A percentile compares a stretch with the other conserved stretches of the same genome.
These are phyloP conservation scores for Phyllosticta citriasiana DNA, from an alignment of 2,329 filamentous ascomycete genomes.

Conservation along the genomic window DNA sequence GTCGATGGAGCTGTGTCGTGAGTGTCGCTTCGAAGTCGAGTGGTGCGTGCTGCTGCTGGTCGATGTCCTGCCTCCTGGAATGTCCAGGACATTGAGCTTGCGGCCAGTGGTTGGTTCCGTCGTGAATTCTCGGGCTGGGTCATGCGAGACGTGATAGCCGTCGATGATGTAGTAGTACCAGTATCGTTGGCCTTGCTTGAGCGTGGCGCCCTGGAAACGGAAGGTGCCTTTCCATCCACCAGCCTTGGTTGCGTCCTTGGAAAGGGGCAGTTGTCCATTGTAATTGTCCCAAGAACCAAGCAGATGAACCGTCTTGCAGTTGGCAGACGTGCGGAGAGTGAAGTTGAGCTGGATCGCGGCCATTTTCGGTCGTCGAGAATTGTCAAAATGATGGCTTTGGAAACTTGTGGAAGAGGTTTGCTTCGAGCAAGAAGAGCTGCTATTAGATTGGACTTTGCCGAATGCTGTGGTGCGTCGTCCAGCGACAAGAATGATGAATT, in stretches of 20 bases:
- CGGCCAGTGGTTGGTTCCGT: slow-evolving; percentile 94
- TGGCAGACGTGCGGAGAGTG: slow-evolving; percentile 86
- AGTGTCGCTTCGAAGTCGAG: slow-evolving; percentile 37
- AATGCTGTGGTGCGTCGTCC: slow-evolving; percentile 23
- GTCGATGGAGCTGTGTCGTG: slow-evolving; percentile 49
- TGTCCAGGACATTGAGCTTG: slow-evolving; percentile 94
- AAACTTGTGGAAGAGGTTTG: slow-evolving; percentile 11
- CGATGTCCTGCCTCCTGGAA: slow-evolving; percentile 49
- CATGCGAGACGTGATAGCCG: slow-evolving; percentile 95
- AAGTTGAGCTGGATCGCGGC: slow-evolving; percentile 90
- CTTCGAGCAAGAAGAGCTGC: slow-evolving; percentile 12
- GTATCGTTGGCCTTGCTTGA: slow-evolving; percentile 85
- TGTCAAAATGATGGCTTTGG: slow-evolving; percentile 13
- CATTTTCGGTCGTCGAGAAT: slow-evolving; percentile 44
- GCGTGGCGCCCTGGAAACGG: slow-evolving; percentile 79
- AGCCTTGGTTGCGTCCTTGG: slow-evolving; percentile 80
- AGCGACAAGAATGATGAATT: slow-evolving; percentile 25
- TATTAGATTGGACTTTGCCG: slow-evolving; percentile 6
- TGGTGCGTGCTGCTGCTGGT: slow-evolving; percentile 19
- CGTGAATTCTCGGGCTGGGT: slow-evolving; percentile 79
- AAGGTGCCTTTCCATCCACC: slow-evolving; percentile 95
- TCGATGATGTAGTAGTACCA: slow-evolving; percentile 99
- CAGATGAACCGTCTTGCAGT: slow-evolving; percentile 94
- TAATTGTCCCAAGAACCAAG: slow-evolving; percentile 99
- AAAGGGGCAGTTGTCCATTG: slow-evolving; percentile 83